Percentiles rank a stretch among this genome's conserved stretches.
Evolutionary conservation across 129 eudicot genomes (phyloP).

Genomic region (Smallanthus sonchifolius): DNA sequence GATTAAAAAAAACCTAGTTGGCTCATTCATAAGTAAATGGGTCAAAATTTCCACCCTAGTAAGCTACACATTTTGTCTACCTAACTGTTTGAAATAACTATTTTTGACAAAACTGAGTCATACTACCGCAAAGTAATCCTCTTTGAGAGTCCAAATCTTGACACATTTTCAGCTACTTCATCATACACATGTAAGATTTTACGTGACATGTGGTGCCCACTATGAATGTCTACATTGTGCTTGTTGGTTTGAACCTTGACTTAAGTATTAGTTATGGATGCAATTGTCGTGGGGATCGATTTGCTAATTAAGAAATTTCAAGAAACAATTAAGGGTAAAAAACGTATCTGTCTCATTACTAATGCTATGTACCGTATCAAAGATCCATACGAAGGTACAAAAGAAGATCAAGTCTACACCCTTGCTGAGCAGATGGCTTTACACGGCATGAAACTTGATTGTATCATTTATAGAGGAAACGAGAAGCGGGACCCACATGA

Average conservation of each 20-base stretch:
- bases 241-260: conserved; percentile 52
- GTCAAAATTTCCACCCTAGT: neutral
- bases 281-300: conserved; percentile 96
- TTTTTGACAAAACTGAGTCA: neutral
- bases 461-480: conserved; percentile 52
- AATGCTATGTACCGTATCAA: conserved; percentile 67
- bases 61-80: neutral
- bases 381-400: conserved; percentile 92
- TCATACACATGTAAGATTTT: neutral
- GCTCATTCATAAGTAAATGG: neutral
- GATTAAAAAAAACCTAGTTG: neutral
- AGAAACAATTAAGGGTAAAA: conserved; percentile 79
- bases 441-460: conserved; percentile 87
- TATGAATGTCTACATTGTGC: neutral
- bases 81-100: neutral
- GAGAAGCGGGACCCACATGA: conserved; percentile 29
- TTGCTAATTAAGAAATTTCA: conserved; percentile 85
- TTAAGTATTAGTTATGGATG: conserved; percentile 68
- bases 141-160: neutral
- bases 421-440: conserved; percentile 77
- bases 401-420: conserved; percentile 87
- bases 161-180: neutral
- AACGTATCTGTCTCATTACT: conserved; percentile 82
- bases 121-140: neutral
- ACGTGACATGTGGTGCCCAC: neutral